Percentiles rank a stretch among this genome's conserved stretches.
Evolutionary conservation across 345 rosid genomes (phyloP).

Genomic region (Dipteronia dyeriana): DNA sequence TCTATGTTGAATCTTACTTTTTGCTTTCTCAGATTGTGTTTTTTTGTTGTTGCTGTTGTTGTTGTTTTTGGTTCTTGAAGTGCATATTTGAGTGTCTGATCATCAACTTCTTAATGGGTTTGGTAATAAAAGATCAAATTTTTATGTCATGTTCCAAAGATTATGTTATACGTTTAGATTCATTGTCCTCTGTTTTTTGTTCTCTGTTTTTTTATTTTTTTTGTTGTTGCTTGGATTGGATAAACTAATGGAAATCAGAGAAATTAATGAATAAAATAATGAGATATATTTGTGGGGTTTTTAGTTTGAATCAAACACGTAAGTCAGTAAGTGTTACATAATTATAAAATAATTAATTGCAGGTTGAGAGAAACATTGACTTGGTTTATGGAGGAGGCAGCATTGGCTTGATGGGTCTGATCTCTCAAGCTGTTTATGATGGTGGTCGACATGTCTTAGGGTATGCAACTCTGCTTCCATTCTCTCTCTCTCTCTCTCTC

Average conservation of each 20-base stretch:
- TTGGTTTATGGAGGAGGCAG: conserved; percentile 86
- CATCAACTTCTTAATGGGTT: neutral
- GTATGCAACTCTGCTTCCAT: conserved; percentile 19
- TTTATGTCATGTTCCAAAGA: neutral
- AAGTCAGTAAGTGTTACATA: neutral
- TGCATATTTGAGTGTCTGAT: too few relatives aligned
- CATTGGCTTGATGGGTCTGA: conserved; percentile 73
- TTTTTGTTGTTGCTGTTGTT: too few relatives aligned
- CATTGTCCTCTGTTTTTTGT: neutral
- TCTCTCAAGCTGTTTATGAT: conserved; percentile 67
- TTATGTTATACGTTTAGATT: neutral
- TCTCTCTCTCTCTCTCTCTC: neutral
- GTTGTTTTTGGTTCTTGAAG: neutral
- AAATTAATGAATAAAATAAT: neutral
- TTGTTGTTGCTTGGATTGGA: conserved; percentile 9
- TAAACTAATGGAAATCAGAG: too few relatives aligned
- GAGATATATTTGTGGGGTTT: neutral
- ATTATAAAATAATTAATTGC: conserved; percentile 14
- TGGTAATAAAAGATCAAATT: neutral
- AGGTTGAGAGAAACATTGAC: conserved; percentile 77
- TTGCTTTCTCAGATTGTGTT: neutral
- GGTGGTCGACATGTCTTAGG: conserved; percentile 83
- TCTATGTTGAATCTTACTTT: too few relatives aligned
- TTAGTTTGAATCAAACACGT: conserved; percentile 16
- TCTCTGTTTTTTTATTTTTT: neutral